Base-by-base conservation (phyloP, 2,329 filamentous ascomycete species). In the Furcasterigmium sp. region DNA sequence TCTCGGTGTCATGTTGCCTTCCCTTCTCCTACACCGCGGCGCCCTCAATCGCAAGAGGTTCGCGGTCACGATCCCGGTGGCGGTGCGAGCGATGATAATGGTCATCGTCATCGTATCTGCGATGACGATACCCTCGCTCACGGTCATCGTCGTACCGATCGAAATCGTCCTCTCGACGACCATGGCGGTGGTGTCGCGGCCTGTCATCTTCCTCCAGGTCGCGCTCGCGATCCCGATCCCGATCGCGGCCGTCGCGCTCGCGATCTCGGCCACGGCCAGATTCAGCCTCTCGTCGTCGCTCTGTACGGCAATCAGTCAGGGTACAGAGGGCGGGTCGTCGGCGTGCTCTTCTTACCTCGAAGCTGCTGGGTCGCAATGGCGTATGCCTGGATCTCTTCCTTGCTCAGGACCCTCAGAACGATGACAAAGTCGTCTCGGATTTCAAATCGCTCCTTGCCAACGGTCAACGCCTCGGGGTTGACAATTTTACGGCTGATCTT, bases 371-470 rank as follows among this genome's bases (percentile, higher is more conserved):
- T 96, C 39, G 84, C 85, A 49, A 83, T 78, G 11, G 90, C 89
- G 58, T 95, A 90, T 26, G 81, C 83, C 63, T 95, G 85, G 44
- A 97, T 95, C 57, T 97, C 90, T 53, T 94, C 87, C 63, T 86
- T 87, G 38, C 81, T 87, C 59, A 97, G 63, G 8, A 96, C 91
- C 44, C 91, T 76, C 44, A 97, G 72, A 3, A 96, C 90, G 61
- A 96, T 95, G 46, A 97, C 90, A 62, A 90, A 94, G 57, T 95
- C 90, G 46, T 90, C 80, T n/a, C 90, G 80, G 54, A 94, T 87
- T 64, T 97, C 91, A 53, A 86, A 97, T 23, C 91, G 77, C 67
- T 96, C 91, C 55, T 93, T 87, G n/a, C 87, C 86, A 48, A 87
- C 77, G 45, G 87, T 85, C 37, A 97, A 68, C 1, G 91, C 90